Percentiles rank a stretch among this genome's conserved stretches.
These are phyloP conservation scores for Boletus rubroflammeus DNA, from an alignment of 768 basidiomycete genomes.

Conservation along the genomic window DNA sequence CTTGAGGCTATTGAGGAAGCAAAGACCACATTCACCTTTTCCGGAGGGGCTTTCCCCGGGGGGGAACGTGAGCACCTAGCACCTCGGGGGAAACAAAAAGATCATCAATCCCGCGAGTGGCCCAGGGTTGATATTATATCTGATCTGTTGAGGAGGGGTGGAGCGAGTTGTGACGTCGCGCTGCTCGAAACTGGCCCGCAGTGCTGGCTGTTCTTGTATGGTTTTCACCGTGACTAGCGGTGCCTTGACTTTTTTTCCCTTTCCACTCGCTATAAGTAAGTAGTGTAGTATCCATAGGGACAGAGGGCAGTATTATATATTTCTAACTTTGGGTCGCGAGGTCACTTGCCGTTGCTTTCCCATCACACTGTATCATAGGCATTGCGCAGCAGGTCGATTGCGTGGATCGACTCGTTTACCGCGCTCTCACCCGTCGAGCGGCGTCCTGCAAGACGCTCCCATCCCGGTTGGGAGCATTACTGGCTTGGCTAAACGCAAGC, in stretches of 20 bases:
- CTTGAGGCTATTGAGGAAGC: constrained; percentile 46
- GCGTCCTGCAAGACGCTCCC: no score
- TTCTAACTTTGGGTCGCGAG: not conserved
- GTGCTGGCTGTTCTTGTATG: constrained; percentile 15
- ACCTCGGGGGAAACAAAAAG: not conserved
- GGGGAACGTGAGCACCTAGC: constrained; percentile 23
- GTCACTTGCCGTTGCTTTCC: no score
- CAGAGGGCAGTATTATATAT: constrained; percentile 5
- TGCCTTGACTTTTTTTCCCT: not conserved
- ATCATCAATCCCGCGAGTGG: not conserved
- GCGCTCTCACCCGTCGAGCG: no score
- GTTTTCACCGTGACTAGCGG: not conserved
- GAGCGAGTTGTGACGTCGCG: constrained; percentile 3
- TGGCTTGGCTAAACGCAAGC: no score
- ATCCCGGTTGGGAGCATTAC: no score
- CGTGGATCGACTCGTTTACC: not conserved
- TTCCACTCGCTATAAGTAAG: not conserved
- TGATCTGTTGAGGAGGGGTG: constrained; percentile 17
- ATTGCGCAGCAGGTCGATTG: not conserved
- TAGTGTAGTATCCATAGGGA: not conserved
- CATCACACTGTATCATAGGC: no score
- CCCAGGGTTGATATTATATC: constrained; percentile 7
- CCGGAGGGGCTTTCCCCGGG: constrained; percentile 20
- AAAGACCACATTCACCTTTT: constrained; percentile 41
- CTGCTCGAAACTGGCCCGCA: constrained; percentile 10